These are phyloP conservation scores for Xenoacremonium recifei DNA, from an alignment of 2,329 filamentous ascomycete genomes.

Conservation along the genomic window DNA sequence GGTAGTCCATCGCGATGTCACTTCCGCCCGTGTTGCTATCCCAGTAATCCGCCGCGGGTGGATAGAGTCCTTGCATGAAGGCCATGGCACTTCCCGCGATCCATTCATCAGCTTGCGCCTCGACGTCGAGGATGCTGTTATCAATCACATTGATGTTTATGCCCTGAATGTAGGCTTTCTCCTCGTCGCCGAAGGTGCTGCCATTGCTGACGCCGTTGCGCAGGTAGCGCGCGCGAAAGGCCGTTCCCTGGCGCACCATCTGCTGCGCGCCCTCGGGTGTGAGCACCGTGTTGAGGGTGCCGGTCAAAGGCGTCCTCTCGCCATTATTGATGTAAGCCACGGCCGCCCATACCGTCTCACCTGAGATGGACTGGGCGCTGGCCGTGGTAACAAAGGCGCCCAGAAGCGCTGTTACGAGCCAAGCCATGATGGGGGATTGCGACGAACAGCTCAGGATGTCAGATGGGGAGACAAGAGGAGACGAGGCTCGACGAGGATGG, in stretches of 20 bases:
- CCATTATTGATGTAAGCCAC: slow-evolving; percentile 51
- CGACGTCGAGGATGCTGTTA: slow-evolving; percentile 44
- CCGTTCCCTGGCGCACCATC: slow-evolving; percentile 45
- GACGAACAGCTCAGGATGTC: too few species aligned
- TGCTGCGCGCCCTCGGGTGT: slow-evolving; percentile 56
- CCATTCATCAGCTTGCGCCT: slow-evolving; percentile 41
- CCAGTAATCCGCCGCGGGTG: slow-evolving; percentile 53
- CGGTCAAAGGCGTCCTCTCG: slow-evolving; percentile 47
- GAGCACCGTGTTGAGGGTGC: slow-evolving; percentile 32
- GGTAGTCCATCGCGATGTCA: slow-evolving; percentile 42
- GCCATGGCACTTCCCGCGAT: slow-evolving; percentile 68
- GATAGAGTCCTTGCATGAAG: slow-evolving; percentile 84
- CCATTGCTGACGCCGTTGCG: slow-evolving; percentile 18
- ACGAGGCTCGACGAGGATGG: too few species aligned
- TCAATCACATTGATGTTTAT: slow-evolving; percentile 45
- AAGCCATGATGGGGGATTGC: slow-evolving; percentile 19
- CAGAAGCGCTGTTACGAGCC: slow-evolving; percentile 10
- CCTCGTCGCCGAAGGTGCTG: slow-evolving; percentile 24
- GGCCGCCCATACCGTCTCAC: slow-evolving; percentile 47
- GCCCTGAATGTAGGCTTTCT: slow-evolving; percentile 38
- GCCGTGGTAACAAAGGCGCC: slow-evolving; percentile 20
- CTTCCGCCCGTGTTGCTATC: slow-evolving; percentile 25
- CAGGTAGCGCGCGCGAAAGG: slow-evolving; percentile 51
- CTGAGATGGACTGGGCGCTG: slow-evolving; percentile 30
- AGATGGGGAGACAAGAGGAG: too few species aligned